These are phyloP conservation scores for Colletotrichum sp. DNA, from an alignment of 2,329 filamentous ascomycete species.

Conservation along the genomic window DNA sequence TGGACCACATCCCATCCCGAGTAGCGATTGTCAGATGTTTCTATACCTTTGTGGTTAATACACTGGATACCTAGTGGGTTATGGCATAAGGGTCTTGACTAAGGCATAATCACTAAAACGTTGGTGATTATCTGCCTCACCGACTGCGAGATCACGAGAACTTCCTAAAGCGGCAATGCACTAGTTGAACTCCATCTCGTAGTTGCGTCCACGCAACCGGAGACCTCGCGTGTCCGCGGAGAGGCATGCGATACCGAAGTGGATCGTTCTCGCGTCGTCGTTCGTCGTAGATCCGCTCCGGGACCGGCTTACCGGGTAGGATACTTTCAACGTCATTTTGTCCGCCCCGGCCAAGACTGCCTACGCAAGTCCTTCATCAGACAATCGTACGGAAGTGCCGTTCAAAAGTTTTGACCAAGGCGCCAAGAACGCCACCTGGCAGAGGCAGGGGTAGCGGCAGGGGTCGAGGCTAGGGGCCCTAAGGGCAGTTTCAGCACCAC, in stretches of 20 bases:
- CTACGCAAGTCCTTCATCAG: fast-evolving
- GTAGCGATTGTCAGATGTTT: not conserved
- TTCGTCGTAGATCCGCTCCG: not conserved
- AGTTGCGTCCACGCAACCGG: not conserved
- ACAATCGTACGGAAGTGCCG: too few relatives aligned
- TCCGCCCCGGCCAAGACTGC: not conserved
- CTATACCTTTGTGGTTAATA: not conserved
- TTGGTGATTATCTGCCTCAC: not conserved
- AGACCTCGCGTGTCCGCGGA: not conserved
- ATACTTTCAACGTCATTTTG: not conserved
- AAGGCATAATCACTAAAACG: not conserved
- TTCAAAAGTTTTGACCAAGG: too few relatives aligned
- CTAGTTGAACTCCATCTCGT: not conserved
- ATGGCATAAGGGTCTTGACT: not conserved
- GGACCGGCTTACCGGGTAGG: not conserved
- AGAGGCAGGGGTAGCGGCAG: too few relatives aligned
- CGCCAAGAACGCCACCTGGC: too few relatives aligned
- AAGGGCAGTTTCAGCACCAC: too few relatives aligned
- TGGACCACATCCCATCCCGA: not conserved
- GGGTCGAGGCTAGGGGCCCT: too few relatives aligned
- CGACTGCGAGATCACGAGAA: not conserved
- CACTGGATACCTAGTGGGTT: not conserved
- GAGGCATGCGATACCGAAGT: not conserved
- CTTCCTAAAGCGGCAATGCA: not conserved
- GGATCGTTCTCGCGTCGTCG: not conserved